phyloP scores from a whole-genome alignment of 495 filamentous ascomycete species.

The Hypoxylon lienhwacheense region DNA sequence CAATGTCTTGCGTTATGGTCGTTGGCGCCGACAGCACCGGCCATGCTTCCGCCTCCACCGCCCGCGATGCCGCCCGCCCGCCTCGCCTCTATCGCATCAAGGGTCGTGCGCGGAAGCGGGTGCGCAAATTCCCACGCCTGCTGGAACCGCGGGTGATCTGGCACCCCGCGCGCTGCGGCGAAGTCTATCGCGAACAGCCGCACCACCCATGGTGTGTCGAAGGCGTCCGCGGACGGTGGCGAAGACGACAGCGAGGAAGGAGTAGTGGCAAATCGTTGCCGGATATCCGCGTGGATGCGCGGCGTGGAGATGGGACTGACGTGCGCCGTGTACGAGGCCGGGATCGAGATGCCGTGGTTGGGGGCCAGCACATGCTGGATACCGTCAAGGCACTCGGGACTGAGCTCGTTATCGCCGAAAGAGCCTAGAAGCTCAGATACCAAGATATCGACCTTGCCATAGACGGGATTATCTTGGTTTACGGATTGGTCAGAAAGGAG shows the following conservation, averaged over 20 bases:
- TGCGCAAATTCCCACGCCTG: slow-evolving; percentile 71
- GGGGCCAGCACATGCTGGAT: slow-evolving; percentile 79
- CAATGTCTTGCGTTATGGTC: slow-evolving; percentile 84
- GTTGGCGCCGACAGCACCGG: slow-evolving; percentile 66
- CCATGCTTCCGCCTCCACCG: slow-evolving; percentile 62
- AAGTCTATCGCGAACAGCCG: slow-evolving; percentile 87
- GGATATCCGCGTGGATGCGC: slow-evolving; percentile 78
- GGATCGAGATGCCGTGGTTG: slow-evolving; percentile 86
- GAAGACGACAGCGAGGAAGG: neutral
- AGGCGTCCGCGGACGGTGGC: slow-evolving; percentile 64
- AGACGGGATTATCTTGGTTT: slow-evolving; percentile 16
- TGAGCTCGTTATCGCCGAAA: slow-evolving; percentile 89
- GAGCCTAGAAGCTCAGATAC: slow-evolving; percentile 92
- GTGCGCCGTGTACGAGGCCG: slow-evolving; percentile 87
- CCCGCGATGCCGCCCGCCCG: slow-evolving; percentile 57
- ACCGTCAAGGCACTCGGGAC: slow-evolving; percentile 86
- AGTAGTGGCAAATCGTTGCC: slow-evolving; percentile 51
- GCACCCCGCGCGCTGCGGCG: slow-evolving; percentile 58
- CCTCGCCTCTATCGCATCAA: slow-evolving; percentile 53
- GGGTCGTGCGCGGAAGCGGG: slow-evolving; percentile 50
- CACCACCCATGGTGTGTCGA: slow-evolving; percentile 87
- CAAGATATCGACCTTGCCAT: slow-evolving; percentile 83
- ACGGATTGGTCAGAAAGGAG: slow-evolving; percentile 39
- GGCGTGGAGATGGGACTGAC: slow-evolving; percentile 89
- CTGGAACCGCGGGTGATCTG: slow-evolving; percentile 61